Evolutionary conservation across 2,329 filamentous ascomycete genomes (phyloP), one percentile per base, ranked within the genome.

Genomic region (Pestalotiopsis sp.): DNA sequence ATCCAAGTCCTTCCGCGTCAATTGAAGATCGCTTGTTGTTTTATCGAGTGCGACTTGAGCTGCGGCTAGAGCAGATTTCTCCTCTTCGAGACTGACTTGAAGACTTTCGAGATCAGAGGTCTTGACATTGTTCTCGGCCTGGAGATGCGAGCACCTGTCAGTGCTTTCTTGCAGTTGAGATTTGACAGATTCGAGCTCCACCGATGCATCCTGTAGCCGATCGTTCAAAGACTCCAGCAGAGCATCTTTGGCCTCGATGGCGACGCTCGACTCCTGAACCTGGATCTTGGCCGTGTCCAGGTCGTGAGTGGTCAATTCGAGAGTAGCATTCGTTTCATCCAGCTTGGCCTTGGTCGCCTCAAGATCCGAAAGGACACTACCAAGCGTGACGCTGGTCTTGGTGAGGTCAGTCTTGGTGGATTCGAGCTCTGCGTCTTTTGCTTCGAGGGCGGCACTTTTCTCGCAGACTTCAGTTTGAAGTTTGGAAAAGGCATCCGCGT

Each of bases 41-140:
- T 63, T 25, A 12, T 67, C 66, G 3, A 39, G 17, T 12, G 23
- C 36, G 12, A 31, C 17, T 56, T 56, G n/a, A 4, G 59, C 17
- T 13, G 66, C 66, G 4, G 57, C 58, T 5, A 62, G 23, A 27
- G 38, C 52, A 4, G 41, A 31, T 20, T 45, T 62, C 14, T 57
- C 65, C 27, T 67, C 65, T 9, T 67, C 65, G 36, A 59, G 56
- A 27, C 65, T 59, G 11, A 38, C 27, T 23, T 23, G 58, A 31
- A 67, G 36, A n/a, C 65, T 31, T 39, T 59, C 52, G 56, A 67
- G 61, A 39, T 67, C 57, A 4, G 41, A 67, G 25, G 61, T 39
- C n/a, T 36, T 62, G 41, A 31, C 20, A 25, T 56, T 63, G 58
- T 56, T 23, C 23, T 62, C 57, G 11, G n/a, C 58, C 23, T 67